Conservation (phyloP, 225 moss, liverwort and hornwort species). For the Pseudisothecium myosuroides region DNA sequence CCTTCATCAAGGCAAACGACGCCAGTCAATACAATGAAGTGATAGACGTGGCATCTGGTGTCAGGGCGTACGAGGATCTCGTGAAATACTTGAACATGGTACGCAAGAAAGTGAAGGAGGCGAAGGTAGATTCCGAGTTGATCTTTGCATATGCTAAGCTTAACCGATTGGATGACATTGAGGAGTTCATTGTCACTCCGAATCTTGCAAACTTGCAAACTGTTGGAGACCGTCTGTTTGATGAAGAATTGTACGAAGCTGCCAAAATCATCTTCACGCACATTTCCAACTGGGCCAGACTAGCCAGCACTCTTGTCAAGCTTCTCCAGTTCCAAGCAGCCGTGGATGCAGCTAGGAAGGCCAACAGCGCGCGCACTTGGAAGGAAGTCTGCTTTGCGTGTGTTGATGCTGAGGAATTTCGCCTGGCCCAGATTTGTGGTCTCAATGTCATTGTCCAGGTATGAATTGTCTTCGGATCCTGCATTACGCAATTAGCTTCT, state of each 20-base stretch:
- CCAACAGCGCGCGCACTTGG: slow-evolving; percentile 92
- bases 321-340: slow-evolving; percentile 89
- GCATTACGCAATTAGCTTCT: background rate
- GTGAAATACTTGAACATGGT: slow-evolving; percentile 94
- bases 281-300: slow-evolving; percentile 92
- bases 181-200: slow-evolving; percentile 87
- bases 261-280: slow-evolving; percentile 98
- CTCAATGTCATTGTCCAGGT: slow-evolving; percentile 98
- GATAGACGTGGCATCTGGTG: slow-evolving; percentile 72
- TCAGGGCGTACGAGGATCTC: slow-evolving; percentile 83
- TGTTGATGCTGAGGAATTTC: slow-evolving; percentile 96
- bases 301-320: slow-evolving; percentile 94
- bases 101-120: slow-evolving; percentile 96
- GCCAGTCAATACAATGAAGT: slow-evolving; percentile 94
- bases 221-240: slow-evolving; percentile 88
- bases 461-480: background rate
- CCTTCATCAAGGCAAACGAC: slow-evolving; percentile 94
- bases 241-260: slow-evolving; percentile 85
- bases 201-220: slow-evolving; percentile 93
- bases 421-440: slow-evolving; percentile 94
- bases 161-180: slow-evolving; percentile 88
- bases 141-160: slow-evolving; percentile 95
- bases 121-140: slow-evolving; percentile 91
- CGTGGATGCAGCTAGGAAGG: slow-evolving; percentile 97
- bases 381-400: slow-evolving; percentile 99